phyloP scores from a whole-genome alignment of 2,329 filamentous ascomycete species.

The Sporothrix curviconia region DNA sequence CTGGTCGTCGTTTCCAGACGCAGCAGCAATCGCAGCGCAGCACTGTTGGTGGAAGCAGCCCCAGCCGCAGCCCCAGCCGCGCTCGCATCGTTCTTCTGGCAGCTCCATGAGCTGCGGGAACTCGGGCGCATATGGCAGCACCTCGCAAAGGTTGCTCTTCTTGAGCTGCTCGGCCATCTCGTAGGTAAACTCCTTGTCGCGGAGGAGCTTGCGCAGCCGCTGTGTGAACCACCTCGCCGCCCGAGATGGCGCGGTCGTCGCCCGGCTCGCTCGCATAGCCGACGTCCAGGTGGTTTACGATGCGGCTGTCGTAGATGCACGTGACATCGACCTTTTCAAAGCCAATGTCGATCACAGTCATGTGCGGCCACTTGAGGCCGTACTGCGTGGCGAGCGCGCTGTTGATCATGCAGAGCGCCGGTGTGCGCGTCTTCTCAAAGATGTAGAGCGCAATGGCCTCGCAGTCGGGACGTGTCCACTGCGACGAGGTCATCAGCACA shows the following conservation, averaged over 20 bases:
- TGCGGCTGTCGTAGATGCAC: conserved; percentile 74
- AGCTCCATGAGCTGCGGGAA: conserved; percentile 42
- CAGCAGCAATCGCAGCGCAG: no score
- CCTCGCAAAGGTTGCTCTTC: conserved; percentile 59
- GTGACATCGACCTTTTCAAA: conserved; percentile 90
- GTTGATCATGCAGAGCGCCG: conserved; percentile 84
- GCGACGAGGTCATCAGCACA: conserved; percentile 79
- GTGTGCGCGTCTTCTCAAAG: conserved; percentile 94
- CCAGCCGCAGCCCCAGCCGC: conserved; percentile 32
- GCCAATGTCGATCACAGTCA: conserved; percentile 86
- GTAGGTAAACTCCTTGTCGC: conserved; percentile 50
- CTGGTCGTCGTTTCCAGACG: conserved; percentile 23
- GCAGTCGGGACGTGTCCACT: conserved; percentile 82
- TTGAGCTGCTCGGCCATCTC: conserved; percentile 68
- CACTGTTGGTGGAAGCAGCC: conserved; percentile 20
- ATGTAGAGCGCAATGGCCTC: conserved; percentile 88
- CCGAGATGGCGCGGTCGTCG: conserved; percentile 49
- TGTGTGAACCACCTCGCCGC: conserved; percentile 83
- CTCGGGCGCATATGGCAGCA: conserved; percentile 49
- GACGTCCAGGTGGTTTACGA: conserved; percentile 61
- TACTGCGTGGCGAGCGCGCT: conserved; percentile 83
- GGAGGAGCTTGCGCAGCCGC: conserved; percentile 61
- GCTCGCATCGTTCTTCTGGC: conserved; percentile 33
- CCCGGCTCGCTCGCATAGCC: conserved; percentile 31
- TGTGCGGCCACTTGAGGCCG: conserved; percentile 65